Percentiles rank a stretch among this genome's conserved stretches.
These are phyloP conservation scores for Thoreauomyces humboldtii DNA, from an alignment of 192 early-diverging fungal genomes.

Conservation along the genomic window DNA sequence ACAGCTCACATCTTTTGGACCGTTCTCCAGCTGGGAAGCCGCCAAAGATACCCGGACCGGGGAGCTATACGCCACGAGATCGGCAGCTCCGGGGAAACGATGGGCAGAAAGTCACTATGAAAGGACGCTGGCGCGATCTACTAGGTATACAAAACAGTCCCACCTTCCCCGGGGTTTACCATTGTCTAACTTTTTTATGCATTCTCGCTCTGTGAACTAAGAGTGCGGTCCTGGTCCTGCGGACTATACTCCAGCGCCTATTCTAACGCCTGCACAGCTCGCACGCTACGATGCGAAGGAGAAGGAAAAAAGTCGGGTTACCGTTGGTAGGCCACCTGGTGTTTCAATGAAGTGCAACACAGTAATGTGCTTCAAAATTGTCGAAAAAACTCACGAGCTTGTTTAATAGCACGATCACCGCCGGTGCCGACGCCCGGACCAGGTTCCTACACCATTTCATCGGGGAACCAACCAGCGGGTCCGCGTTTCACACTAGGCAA, in stretches of 20 bases:
- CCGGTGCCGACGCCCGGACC: slow-evolving; percentile 50
- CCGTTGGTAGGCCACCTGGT: no score
- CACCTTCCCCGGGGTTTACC: neutral
- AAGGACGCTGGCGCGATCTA: slow-evolving; percentile 31
- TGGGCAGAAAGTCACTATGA: slow-evolving; percentile 45
- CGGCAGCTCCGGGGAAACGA: slow-evolving; percentile 50
- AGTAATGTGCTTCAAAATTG: no score
- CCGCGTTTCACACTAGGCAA: slow-evolving; percentile 45
- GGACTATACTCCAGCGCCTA: slow-evolving; percentile 39
- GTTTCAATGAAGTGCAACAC: no score
- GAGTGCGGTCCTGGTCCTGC: slow-evolving; percentile 48
- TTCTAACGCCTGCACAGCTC: slow-evolving; percentile 31
- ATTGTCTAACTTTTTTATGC: neutral
- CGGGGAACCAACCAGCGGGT: slow-evolving; percentile 27
- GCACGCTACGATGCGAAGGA: slow-evolving; percentile 22
- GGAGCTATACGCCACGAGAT: slow-evolving; percentile 47
- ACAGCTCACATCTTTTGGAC: no score
- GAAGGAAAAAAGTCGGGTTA: no score
- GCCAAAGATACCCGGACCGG: slow-evolving; percentile 38
- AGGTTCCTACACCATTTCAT: slow-evolving; percentile 33
- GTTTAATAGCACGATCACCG: no score
- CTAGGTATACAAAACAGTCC: slow-evolving; percentile 8
- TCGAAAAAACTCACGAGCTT: no score
- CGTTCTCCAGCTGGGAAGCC: neutral
- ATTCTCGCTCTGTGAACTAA: neutral